phyloP scores from a whole-genome alignment of 768 basidiomycete genomes.

The Epithele typhae region DNA sequence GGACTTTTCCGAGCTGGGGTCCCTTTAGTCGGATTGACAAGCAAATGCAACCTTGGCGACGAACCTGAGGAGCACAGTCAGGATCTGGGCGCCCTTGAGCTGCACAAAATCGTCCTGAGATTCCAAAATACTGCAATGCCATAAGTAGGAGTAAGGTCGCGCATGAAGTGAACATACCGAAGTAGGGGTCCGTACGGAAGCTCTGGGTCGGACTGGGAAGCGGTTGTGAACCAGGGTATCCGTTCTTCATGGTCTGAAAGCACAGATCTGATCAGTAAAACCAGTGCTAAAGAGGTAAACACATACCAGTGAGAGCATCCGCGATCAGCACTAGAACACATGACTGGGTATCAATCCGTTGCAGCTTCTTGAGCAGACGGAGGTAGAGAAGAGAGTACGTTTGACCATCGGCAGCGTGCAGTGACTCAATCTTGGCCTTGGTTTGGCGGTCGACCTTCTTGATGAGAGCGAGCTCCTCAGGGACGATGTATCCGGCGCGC shows the following conservation, averaged over 20 bases:
- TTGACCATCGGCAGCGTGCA: constrained; percentile 77
- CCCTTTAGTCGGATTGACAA: background rate
- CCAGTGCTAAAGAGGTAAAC: background rate
- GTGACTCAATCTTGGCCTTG: constrained; percentile 65
- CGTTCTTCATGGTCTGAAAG: constrained; percentile 80
- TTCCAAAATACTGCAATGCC: constrained; percentile 58
- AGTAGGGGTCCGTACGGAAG: constrained; percentile 78
- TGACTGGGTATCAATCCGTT: constrained; percentile 84
- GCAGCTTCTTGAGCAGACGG: constrained; percentile 80
- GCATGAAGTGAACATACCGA: constrained; percentile 38
- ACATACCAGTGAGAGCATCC: constrained; percentile 78
- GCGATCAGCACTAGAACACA: constrained; percentile 82
- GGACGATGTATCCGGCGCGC: constrained; percentile 84
- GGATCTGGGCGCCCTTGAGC: constrained; percentile 81
- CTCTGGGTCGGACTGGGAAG: constrained; percentile 65
- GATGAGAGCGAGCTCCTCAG: constrained; percentile 81
- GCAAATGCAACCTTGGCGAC: constrained; percentile 8
- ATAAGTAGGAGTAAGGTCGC: background rate
- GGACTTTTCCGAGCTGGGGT: constrained; percentile 23
- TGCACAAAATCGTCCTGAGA: constrained; percentile 95
- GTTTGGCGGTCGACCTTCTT: constrained; percentile 88
- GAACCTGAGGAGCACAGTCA: constrained; percentile 81
- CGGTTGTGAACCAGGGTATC: constrained; percentile 65
- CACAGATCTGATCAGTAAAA: background rate
- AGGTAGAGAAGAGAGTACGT: constrained; percentile 88